Percentiles rank a stretch among this genome's conserved stretches.
Conservation (phyloP, 2,329 filamentous ascomycete genomes). For the Aspergillus neotritici region DNA sequence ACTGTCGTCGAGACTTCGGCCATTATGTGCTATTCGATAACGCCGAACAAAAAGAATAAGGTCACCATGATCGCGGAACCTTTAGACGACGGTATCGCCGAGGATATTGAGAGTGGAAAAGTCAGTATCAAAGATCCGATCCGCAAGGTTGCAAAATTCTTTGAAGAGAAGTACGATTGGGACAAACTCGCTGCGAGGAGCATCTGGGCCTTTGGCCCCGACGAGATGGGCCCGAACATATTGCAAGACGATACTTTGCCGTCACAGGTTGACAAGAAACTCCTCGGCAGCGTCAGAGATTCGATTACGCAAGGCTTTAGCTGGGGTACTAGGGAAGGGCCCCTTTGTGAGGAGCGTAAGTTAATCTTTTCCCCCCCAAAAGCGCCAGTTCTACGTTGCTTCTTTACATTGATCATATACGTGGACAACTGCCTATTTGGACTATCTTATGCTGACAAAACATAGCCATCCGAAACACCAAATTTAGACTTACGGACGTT, state of each 20-base stretch:
- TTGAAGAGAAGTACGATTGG: conserved; percentile 95
- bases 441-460: conserved; percentile 17
- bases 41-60: conserved; percentile 99
- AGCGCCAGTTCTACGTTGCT: conserved; percentile 1
- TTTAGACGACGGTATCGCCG: conserved; percentile 86
- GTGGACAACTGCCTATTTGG: conserved; percentile 1
- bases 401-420: conserved; percentile 13
- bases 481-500: conserved; percentile 93
- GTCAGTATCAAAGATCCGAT: conserved; percentile 92
- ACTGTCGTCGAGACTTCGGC: conserved; percentile 96
- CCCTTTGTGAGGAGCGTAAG: conserved; percentile 94
- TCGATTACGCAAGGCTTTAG: conserved; percentile 93
- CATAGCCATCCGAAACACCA: conserved; percentile 88
- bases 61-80: conserved; percentile 98
- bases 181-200: conserved; percentile 89
- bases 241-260: conserved; percentile 94
- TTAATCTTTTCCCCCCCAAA: conserved; percentile 19
- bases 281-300: conserved; percentile 79
- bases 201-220: conserved; percentile 97
- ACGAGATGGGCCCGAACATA: conserved; percentile 91
- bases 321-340: conserved; percentile 93
- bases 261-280: conserved; percentile 88
- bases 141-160: conserved; percentile 90
- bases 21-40: conserved; percentile 96
- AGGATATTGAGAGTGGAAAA: conserved; percentile 84